Evolutionary conservation across 441 rosid species (phyloP), one percentile per base, ranked within the genome.

Genomic region (Breynia disticha): DNA sequence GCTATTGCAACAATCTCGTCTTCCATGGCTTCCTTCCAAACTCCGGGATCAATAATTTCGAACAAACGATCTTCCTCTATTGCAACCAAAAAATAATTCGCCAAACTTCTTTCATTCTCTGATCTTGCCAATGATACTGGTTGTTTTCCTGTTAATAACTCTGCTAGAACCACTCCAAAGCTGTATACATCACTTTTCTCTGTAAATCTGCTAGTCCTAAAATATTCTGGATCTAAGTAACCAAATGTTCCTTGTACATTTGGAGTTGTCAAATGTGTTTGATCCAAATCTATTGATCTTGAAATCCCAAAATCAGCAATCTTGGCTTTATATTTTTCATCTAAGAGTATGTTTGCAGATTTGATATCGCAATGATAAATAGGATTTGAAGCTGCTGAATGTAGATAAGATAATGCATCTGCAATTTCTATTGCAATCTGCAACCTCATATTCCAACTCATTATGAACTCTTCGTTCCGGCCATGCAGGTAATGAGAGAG

Each of bases 361-460:
- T 60, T 60, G 52, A 60, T 52, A 37, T 60, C 57, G 12, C 64
- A 16, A 46, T 62, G 66, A 55, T 54, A 61, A 19, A 61, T 47
- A 14, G 65, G 65, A 8, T 21, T 22, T 7, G 59, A 46, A 39
- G 59, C 65, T 54, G 66, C 66, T 4, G 60, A 48, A 53, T 62
- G 66, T 38, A 62, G 38, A 55, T 62, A 62, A 18, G 49, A 44
- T 19, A 62, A 11, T 15, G 66, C 66, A 39, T 58, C 16, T 21
- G 55, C 66, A 17, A 62, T 48, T 62, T 62, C 60, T 10, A 52
- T 24, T 0, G 66, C 66, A 17, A 55, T 55, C 14, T 48, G 60
- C 37, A 62, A 20, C 12, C 60, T 50, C 60, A 62, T 62, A 18
- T 48, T 35, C 60, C 66, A 55, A 10, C 60, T 55, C 17, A 62